Evolutionary conservation across 2,329 filamentous ascomycete genomes (phyloP).

Genomic region (Fusarium aywerte): DNA sequence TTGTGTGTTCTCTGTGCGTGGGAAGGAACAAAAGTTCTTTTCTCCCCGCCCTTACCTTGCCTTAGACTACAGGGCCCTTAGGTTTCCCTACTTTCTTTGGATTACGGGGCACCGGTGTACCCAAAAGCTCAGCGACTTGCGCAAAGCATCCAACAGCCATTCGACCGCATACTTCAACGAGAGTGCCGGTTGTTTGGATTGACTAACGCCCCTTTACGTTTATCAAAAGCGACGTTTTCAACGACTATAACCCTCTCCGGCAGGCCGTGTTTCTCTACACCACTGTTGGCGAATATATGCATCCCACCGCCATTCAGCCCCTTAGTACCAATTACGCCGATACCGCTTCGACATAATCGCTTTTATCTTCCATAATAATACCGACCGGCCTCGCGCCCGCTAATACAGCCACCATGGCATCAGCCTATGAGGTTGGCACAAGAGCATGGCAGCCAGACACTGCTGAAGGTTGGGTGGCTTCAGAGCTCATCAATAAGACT

Average conservation of each 20-base stretch:
- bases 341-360: slow-evolving; percentile 40
- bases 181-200: slow-evolving; percentile 25
- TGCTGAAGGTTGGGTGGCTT: slow-evolving; percentile 96
- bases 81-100: slow-evolving; percentile 17
- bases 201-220: slow-evolving; percentile 24
- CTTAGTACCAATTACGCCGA: slow-evolving; percentile 38
- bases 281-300: slow-evolving; percentile 47
- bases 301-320: slow-evolving; percentile 42
- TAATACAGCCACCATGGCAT: slow-evolving; percentile 74
- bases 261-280: slow-evolving; percentile 35
- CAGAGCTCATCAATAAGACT: slow-evolving; percentile 88
- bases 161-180: slow-evolving; percentile 21
- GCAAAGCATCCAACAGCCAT: slow-evolving; percentile 29
- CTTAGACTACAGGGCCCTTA: slow-evolving; percentile 22
- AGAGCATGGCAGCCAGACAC: slow-evolving; percentile 98
- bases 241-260: slow-evolving; percentile 26
- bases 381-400: slow-evolving; percentile 43
- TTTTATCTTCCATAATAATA: slow-evolving; percentile 16
- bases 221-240: slow-evolving; percentile 11
- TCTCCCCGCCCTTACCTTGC: slow-evolving; percentile 20
- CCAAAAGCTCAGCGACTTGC: slow-evolving; percentile 36
- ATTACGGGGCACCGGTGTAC: slow-evolving; percentile 37
- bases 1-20: slow-evolving; percentile 16
- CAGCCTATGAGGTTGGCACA: slow-evolving; percentile 95
- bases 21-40: slow-evolving; percentile 26